Conservation (phyloP, 148 eudicot genomes). For the Rhododendron griersonianum region DNA sequence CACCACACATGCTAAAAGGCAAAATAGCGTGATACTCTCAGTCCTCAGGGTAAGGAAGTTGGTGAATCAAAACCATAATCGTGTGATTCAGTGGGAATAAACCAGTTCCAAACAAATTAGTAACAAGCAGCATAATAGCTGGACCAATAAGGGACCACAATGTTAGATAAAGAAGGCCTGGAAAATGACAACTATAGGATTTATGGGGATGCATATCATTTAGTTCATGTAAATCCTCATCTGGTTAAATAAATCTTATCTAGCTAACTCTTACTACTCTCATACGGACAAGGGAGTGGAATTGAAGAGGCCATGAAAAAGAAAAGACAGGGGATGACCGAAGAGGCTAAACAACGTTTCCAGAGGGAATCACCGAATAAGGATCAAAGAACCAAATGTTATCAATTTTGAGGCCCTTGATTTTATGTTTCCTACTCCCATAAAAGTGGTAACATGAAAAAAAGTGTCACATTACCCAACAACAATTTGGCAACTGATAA, state of each 20-base stretch:
- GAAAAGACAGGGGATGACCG: neutral
- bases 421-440: neutral
- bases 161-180: neutral
- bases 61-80: neutral
- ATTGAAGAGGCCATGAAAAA: too few species aligned
- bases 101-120: neutral
- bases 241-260: neutral
- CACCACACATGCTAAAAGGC: neutral
- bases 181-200: neutral
- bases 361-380: neutral
- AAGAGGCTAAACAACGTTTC: neutral
- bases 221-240: neutral
- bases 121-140: neutral
- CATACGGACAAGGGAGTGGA: neutral
- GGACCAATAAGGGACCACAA: neutral
- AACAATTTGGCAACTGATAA: neutral
- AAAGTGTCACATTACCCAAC: neutral
- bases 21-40: neutral
- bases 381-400: neutral
- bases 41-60: neutral
- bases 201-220: neutral
- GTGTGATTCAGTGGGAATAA: neutral
- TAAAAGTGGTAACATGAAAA: neutral
- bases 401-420: neutral
- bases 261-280: neutral